Base-by-base conservation (phyloP, 129 eudicot species). In the Logfia minima region DNA sequence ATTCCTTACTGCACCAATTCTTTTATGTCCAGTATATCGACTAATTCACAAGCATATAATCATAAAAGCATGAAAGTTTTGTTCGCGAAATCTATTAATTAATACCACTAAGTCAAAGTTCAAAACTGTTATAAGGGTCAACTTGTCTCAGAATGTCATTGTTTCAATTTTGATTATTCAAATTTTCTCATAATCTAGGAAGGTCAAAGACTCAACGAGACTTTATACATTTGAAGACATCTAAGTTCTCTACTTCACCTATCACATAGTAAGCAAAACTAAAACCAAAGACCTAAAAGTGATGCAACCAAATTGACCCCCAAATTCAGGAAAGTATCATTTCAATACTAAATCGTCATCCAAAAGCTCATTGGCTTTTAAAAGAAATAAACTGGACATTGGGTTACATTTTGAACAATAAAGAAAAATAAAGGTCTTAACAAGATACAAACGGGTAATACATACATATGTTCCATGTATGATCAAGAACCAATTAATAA, bases 401-500 rank as follows among this genome's bases (percentile, higher is more conserved):
- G 18, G 53, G 53, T 14, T 45, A 18, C 53, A 45, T 45, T 45
- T 45, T 45, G 18, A 3, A 45, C 53, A 45, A 13, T 6, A 32
- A 37, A 37, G 9, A 8, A 37, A 14, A 2, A 13, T 3, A 14
- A 39, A 39, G 48, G 48, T 45, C 53, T 8, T 6, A 10, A 24
- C n/a, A 16, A 3, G 34, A 61, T 0, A 61, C 32, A 1, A 1
- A 24, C 26, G 31, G 11, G 2, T 60, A 9, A 23, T 4, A 7
- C 66, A 22, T 60, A 23, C 31, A 60, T 61, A 23, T 73, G 8
- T 37, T 60, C 69, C 23, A 39, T 13, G 34, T 39, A 37, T 39
- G 55, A 74, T 75, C 64, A 72, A 72, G 4, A 29, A 24, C 35
- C 45, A 65, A 31, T 22, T 29, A 29, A n/a, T 10, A 62, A 39